phyloP scores from a whole-genome alignment of 352 stramenopile species.

The Pythium monospermum region DNA sequence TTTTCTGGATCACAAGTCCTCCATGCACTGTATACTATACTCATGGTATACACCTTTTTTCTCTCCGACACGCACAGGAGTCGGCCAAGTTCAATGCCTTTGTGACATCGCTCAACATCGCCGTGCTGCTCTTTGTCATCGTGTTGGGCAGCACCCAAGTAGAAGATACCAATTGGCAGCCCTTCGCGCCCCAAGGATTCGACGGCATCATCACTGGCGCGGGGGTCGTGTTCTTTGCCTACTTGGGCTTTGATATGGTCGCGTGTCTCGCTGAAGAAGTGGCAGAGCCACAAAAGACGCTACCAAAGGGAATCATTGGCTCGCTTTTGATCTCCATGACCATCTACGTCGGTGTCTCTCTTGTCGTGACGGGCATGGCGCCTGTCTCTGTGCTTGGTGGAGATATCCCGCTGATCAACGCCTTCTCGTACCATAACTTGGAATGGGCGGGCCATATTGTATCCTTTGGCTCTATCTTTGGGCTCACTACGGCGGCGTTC shows the following conservation, averaged over 20 bases:
- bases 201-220: constrained; percentile 86
- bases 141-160: constrained; percentile 72
- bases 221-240: constrained; percentile 90
- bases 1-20: not conserved
- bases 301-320: constrained; percentile 91
- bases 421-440: constrained; percentile 69
- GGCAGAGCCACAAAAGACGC: constrained; percentile 81
- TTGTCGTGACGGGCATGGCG: constrained; percentile 88
- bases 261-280: constrained; percentile 90
- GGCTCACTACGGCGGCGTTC: constrained; percentile 87
- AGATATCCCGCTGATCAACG: constrained; percentile 80
- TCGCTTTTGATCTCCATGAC: constrained; percentile 88
- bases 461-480: constrained; percentile 91
- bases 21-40: not conserved
- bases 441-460: constrained; percentile 79
- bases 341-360: constrained; percentile 88
- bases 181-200: constrained; percentile 83
- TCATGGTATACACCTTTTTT: not conserved
- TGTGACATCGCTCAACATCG: constrained; percentile 87
- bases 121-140: constrained; percentile 89
- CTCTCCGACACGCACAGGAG: constrained; percentile 43
- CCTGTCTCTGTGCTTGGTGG: constrained; percentile 61
- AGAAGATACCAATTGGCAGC: constrained; percentile 67
- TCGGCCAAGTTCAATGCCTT: constrained; percentile 90
- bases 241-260: constrained; percentile 93